phyloP scores from a whole-genome alignment of 2,329 filamentous ascomycete species.

The Colletotrichum orbiculare region DNA sequence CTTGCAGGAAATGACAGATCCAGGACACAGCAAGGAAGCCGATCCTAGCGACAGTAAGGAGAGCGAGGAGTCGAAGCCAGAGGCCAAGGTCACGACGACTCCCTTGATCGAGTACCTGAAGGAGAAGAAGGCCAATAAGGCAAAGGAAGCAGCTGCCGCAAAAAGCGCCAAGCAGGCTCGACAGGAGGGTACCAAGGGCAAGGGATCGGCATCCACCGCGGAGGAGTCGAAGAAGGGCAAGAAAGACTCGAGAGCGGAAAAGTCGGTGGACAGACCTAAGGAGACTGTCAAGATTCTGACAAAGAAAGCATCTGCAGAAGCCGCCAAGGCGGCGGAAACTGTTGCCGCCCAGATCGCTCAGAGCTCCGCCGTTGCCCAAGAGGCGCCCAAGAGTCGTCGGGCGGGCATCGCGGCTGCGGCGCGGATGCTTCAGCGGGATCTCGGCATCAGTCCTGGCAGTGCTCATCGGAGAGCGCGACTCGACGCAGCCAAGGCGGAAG shows the following conservation, averaged over 20 bases:
- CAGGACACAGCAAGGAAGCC: conserved; percentile 60
- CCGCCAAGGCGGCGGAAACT: conserved; percentile 58
- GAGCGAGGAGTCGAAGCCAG: conserved; percentile 61
- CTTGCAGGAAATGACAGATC: conserved; percentile 85
- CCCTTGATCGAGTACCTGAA: conserved; percentile 90
- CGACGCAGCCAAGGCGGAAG: conserved; percentile 67
- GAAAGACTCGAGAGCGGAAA: conserved; percentile 67
- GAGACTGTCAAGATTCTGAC: conserved; percentile 73
- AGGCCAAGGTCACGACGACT: conserved; percentile 78
- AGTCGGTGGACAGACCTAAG: conserved; percentile 61
- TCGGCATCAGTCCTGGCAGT: conserved; percentile 72
- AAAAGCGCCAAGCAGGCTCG: conserved; percentile 67
- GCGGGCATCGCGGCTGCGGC: conserved; percentile 73
- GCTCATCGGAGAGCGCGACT: conserved; percentile 70
- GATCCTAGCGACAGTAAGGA: conserved; percentile 57
- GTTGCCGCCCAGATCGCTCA: conserved; percentile 53
- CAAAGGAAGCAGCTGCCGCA: conserved; percentile 65
- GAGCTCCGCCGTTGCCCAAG: conserved; percentile 44
- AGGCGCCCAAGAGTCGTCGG: conserved; percentile 65
- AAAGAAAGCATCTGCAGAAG: conserved; percentile 65
- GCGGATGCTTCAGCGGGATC: conserved; percentile 72
- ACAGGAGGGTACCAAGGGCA: conserved; percentile 65
- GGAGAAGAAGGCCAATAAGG: conserved; percentile 87
- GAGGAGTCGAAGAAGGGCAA: conserved; percentile 68
- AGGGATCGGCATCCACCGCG: conserved; percentile 44